Percentiles rank a stretch among this genome's conserved stretches.
Conservation (phyloP, 1,139 yeast species). For the Kurtzmaniella quercitrusa region DNA sequence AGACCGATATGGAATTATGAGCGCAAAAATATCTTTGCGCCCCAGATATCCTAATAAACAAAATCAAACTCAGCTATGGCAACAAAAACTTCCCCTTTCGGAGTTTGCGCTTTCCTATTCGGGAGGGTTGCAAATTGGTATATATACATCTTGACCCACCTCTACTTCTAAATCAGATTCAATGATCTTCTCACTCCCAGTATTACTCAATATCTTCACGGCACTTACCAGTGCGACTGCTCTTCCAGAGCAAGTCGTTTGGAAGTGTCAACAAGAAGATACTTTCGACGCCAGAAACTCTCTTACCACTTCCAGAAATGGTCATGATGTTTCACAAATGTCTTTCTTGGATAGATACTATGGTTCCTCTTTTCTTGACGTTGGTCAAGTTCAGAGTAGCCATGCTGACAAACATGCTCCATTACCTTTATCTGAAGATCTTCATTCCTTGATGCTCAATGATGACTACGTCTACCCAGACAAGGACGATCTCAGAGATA, state of each 20-base stretch:
- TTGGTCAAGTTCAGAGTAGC: constrained; percentile 2
- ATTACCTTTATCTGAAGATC: constrained; percentile 19
- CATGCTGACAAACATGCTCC: constrained; percentile 19
- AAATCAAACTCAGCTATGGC: too few species aligned
- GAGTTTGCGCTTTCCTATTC: not conserved
- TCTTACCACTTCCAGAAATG: constrained; percentile 4
- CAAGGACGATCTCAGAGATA: constrained; percentile 32
- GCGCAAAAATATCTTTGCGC: too few species aligned
- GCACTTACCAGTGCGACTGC: constrained; percentile 4
- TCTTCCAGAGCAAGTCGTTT: constrained; percentile 6
- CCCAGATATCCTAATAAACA: too few species aligned
- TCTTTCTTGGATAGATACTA: constrained; percentile 28
- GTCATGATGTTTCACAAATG: constrained; percentile 10
- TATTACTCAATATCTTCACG: constrained; percentile 3
- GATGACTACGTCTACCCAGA: constrained; percentile 30
- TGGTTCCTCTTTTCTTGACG: constrained; percentile 23
- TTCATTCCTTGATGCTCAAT: constrained; percentile 21
- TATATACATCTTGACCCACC: not conserved
- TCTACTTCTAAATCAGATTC: not conserved
- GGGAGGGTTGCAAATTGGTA: not conserved
- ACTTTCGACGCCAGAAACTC: constrained; percentile 4
- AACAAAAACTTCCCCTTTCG: not conserved
- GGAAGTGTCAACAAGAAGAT: constrained; percentile 4
- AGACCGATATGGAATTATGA: too few species aligned
- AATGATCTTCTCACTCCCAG: constrained; percentile 5